Evolutionary conservation across 1,284 basidiomycete genomes (phyloP), one percentile per base, ranked within the genome.

Genomic region (Puccinia polysora): DNA sequence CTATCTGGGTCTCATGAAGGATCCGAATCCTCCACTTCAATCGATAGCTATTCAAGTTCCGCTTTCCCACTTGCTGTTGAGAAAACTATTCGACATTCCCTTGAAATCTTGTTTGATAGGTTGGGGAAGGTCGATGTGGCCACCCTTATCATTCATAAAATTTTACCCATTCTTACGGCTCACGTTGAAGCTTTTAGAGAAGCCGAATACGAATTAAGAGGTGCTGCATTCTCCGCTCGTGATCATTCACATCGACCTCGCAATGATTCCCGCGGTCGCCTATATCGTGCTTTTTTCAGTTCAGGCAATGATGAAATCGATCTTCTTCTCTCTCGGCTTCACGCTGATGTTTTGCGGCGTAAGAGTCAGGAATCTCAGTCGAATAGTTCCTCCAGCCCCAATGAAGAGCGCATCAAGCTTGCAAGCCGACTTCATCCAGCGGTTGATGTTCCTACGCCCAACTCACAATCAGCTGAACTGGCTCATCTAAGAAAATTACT

Each of bases 391-490:
- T 38, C 56, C 43, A 60, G 40, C 45, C 25, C 34, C 5, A 32
- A 36, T 15, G n/a, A 43, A 20, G 87, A 86, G 75, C 84, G 86
- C 68, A 78, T 1, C 78, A 78, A 8, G 75, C 79, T 6, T 78
- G 36, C 55, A 76, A 78, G 18, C 76, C 53, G 59, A 74, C 74
- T 73, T 77, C 92, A 90, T 78, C 85, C 86, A 23, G 91, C 89
- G 4, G 87, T 91, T 25, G 88, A 88, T 76, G 93, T 89, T 76
- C 84, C 89, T 1, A 90, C 90, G 7, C 87, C 87, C 0, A 90
- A 93, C 77, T 92, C 92, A 18, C 87, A 87, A 75, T 90, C 93
- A 74, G 86, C 89, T 0, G 90, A 97, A 78, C 91, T 96, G 77
- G 85, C 84, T 50, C 91, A 96, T 80, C 83, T 97, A 12, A 84